phyloP scores from a whole-genome alignment of 2,329 filamentous ascomycete genomes.

The Epichloe sp. region DNA sequence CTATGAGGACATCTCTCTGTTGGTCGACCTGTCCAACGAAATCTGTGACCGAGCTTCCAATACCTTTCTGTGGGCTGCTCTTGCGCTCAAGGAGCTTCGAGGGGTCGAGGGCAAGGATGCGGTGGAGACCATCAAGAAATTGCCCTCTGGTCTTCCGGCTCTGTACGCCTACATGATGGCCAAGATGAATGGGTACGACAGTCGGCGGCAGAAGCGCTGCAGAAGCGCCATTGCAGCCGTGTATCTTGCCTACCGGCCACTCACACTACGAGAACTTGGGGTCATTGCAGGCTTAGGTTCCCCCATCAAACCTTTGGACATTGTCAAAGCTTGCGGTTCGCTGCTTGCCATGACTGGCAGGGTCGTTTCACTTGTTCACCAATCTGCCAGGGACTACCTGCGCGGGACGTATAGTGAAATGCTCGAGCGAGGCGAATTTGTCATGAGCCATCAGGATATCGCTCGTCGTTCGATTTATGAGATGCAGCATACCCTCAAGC shows the following conservation, averaged over 20 bases:
- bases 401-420: constrained; percentile 6
- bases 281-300: constrained; percentile 11
- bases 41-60: constrained; percentile 6
- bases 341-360: constrained; percentile 18
- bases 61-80: constrained; percentile 11
- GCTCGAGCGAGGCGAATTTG: constrained; percentile 17
- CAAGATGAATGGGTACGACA: constrained; percentile 1
- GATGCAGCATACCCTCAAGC: constrained; percentile 18
- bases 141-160: constrained; percentile 3
- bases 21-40: constrained; percentile 4
- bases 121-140: constrained; percentile 2
- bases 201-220: constrained; percentile 1
- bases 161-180: constrained; percentile 4
- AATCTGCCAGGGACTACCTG: constrained; percentile 31
- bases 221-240: constrained; percentile 8
- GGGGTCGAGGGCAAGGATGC: constrained; percentile 6
- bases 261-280: constrained; percentile 20
- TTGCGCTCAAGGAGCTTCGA: constrained; percentile 6
- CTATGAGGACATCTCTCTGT: constrained; percentile 2
- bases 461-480: constrained; percentile 20
- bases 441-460: constrained; percentile 18
- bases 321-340: constrained; percentile 24
- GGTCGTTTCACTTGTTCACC: constrained; percentile 26
- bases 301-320: constrained; percentile 6
- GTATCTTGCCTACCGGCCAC: constrained; percentile 19